Evolutionary conservation across 1,284 basidiomycete genomes (phyloP), one percentile per base, ranked within the genome.

Genomic region (Irpex lacteus): DNA sequence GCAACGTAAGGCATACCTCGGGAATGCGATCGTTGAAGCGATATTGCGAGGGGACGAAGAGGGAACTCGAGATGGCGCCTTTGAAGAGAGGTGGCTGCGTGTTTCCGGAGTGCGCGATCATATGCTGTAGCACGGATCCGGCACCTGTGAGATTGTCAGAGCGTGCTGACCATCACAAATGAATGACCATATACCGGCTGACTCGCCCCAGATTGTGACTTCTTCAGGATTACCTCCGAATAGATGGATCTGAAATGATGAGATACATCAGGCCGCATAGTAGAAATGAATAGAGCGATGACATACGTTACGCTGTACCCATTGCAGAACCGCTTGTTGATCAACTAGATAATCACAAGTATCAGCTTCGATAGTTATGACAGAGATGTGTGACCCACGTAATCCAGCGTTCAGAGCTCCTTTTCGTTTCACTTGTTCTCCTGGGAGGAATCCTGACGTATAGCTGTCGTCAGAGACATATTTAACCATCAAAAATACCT

Each of bases 151-250:
- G 6, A 18, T n/a, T 7, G 54, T 36, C 54, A 15, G 34, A 9
- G 13, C 2, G 34, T 36, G 6, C 13, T 19, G 11, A 13, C 32
- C 11, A 6, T 36, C 21, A 34, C 11, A 26, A 56, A 18, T 36
- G 9, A 26, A 8, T 6, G 18, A 9, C 34, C 8, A 26, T 21
- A 3, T 36, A 56, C 54, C 54, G 13, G 54, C 54, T 26, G 54
- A 56, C 32, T 56, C 54, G 7, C 54, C 54, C 54, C 54, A 56
- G 54, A 56, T 56, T 11, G 54, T 56, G 54, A 56, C 54, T 56
- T 56, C 21, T 8, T 26, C 32, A 15, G 54, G 34, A 56, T 56
- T 21, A 36, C 54, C 54, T 15, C 54, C 54, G 34, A 56, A 56
- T 9, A 56, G 26, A 36, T 56, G 54, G 13, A 56, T 56, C 54